These are phyloP conservation scores for Suillus cothurnatus DNA, from an alignment of 768 basidiomycete genomes.

Conservation along the genomic window DNA sequence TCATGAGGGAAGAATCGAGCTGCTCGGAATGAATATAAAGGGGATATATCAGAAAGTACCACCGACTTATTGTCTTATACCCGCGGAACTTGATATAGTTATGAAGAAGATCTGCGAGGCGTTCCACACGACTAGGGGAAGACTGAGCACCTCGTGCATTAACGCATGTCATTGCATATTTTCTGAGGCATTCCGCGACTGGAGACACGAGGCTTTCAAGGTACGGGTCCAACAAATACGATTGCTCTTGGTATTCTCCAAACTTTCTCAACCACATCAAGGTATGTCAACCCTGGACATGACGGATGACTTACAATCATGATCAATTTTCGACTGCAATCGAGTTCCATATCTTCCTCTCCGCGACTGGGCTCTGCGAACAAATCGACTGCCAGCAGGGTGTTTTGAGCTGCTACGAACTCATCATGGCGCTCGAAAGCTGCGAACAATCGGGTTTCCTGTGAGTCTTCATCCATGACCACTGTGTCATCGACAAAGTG, in stretches of 20 bases:
- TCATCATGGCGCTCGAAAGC: conserved; percentile 66
- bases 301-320: conserved; percentile 49
- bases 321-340: conserved; percentile 44
- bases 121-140: conserved; percentile 45
- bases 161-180: conserved; percentile 47
- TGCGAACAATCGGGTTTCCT: conserved; percentile 50
- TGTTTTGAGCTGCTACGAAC: conserved; percentile 53
- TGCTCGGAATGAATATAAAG: conserved; percentile 37
- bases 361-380: conserved; percentile 43
- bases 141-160: conserved; percentile 25
- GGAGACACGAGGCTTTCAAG: conserved; percentile 80
- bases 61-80: conserved; percentile 87
- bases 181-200: conserved; percentile 64
- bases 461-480: conserved; percentile 41
- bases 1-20: conserved; percentile 95
- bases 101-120: conserved; percentile 69
- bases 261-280: conserved; percentile 50
- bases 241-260: conserved; percentile 88
- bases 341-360: conserved; percentile 45
- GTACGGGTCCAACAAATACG: conserved; percentile 89
- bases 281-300: conserved; percentile 4
- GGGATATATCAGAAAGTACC: conserved; percentile 12
- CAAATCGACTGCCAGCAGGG: conserved; percentile 52
- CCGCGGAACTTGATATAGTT: conserved; percentile 86
- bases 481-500: conserved; percentile 5